These are phyloP conservation scores for Penicillium pancosmium DNA, from an alignment of 495 filamentous ascomycete genomes.

Conservation along the genomic window DNA sequence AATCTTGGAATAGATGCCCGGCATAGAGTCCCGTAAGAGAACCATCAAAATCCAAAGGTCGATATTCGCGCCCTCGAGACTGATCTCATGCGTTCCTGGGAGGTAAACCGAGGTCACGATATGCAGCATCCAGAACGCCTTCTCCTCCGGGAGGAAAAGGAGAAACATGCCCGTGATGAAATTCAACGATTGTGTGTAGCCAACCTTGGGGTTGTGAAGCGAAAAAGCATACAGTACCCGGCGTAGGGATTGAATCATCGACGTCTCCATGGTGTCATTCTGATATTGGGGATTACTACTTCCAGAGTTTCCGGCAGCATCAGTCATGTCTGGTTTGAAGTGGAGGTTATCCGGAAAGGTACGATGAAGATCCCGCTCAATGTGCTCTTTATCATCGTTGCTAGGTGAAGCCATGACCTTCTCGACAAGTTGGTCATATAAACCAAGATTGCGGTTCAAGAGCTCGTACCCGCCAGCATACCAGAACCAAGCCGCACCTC, in stretches of 20 bases:
- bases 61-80: slow-evolving; percentile 89
- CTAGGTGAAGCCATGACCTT: slow-evolving; percentile 63
- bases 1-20: slow-evolving; percentile 85
- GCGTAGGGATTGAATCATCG: slow-evolving; percentile 78
- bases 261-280: slow-evolving; percentile 61
- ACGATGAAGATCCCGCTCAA: slow-evolving; percentile 91
- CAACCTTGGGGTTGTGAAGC: slow-evolving; percentile 83
- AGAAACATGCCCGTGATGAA: slow-evolving; percentile 96
- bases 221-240: slow-evolving; percentile 89
- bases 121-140: slow-evolving; percentile 91
- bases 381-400: slow-evolving; percentile 80
- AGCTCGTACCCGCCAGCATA: slow-evolving; percentile 88
- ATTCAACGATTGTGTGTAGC: slow-evolving; percentile 96
- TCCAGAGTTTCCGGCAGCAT: slow-evolving; percentile 25
- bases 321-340: slow-evolving; percentile 73
- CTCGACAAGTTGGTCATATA: slow-evolving; percentile 71
- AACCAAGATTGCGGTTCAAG: slow-evolving; percentile 68
- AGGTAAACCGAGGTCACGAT: slow-evolving; percentile 88
- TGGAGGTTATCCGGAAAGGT: slow-evolving; percentile 95
- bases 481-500: slow-evolving; percentile 95
- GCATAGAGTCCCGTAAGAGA: slow-evolving; percentile 78
- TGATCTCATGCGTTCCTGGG: slow-evolving; percentile 90
- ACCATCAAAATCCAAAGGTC: slow-evolving; percentile 94
- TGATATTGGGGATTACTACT: slow-evolving; percentile 35
- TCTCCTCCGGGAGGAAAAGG: slow-evolving; percentile 89